phyloP scores from a whole-genome alignment of 2,329 filamentous ascomycete genomes.

The Sordariomycetes sp. region DNA sequence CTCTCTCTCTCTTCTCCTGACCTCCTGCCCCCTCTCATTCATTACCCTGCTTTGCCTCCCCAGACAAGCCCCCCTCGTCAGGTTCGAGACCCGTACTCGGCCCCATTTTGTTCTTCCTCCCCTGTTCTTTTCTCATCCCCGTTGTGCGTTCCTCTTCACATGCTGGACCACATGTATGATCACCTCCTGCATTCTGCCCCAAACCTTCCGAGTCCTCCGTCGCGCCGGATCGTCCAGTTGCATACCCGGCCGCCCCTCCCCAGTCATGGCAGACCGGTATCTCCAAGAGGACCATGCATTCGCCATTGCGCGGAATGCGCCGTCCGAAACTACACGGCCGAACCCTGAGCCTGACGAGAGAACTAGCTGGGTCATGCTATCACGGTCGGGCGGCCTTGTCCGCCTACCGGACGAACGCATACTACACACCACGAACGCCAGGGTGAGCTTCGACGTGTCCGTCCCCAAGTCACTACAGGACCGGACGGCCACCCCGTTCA shows the following conservation, averaged over 20 bases:
- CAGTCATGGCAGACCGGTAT: constrained; percentile 29
- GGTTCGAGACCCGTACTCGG: constrained; percentile 4
- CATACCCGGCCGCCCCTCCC: background rate
- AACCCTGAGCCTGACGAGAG: constrained; percentile 38
- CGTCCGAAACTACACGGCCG: constrained; percentile 12
- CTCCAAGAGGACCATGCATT: constrained; percentile 32
- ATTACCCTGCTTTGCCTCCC: constrained; percentile 9
- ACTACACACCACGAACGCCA: constrained; percentile 68
- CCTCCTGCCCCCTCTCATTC: constrained; percentile 1
- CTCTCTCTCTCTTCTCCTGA: constrained; percentile 7
- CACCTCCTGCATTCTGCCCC: background rate
- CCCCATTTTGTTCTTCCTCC: background rate
- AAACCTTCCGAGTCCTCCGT: background rate
- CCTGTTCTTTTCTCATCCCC: constrained; percentile 6
- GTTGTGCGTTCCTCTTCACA: constrained; percentile 4
- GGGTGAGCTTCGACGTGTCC: constrained; percentile 67
- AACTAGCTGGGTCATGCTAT: constrained; percentile 83
- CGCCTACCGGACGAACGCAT: constrained; percentile 76
- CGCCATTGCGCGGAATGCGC: constrained; percentile 26
- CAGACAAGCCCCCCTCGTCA: constrained; percentile 5
- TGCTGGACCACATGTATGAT: constrained; percentile 2
- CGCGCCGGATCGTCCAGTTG: background rate
- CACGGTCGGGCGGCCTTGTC: constrained; percentile 62
- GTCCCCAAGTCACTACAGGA: constrained; percentile 56
- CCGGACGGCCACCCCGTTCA: constrained; percentile 19